Conservation (phyloP, 1,139 yeast species). For the Scheffersomyces titani region DNA sequence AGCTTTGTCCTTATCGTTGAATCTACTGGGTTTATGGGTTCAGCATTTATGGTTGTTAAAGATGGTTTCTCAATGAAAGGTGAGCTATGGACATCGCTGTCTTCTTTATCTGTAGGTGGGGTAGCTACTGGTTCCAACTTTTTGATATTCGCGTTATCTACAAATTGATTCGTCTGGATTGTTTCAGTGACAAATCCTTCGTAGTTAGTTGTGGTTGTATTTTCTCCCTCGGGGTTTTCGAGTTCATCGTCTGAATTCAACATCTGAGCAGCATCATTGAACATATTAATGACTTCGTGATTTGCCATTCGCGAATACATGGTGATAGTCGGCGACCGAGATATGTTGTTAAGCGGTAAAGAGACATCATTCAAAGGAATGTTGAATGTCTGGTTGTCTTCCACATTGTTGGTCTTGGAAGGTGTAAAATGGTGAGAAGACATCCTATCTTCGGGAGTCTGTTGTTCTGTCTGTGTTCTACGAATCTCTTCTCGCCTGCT, state of each 20-base stretch:
- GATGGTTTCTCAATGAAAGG: constrained; percentile 49
- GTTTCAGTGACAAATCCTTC: constrained; percentile 60
- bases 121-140: constrained; percentile 17
- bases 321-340: constrained; percentile 76
- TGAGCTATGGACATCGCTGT: constrained; percentile 35
- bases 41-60: constrained; percentile 8
- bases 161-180: constrained; percentile 17
- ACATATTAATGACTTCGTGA: constrained; percentile 74
- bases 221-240: constrained; percentile 26
- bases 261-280: constrained; percentile 58
- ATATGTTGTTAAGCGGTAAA: constrained; percentile 16
- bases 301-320: constrained; percentile 74
- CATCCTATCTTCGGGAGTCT: neutral
- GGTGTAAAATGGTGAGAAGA: neutral
- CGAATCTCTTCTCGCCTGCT: neutral
- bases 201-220: constrained; percentile 36
- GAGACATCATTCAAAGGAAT: constrained; percentile 28
- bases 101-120: constrained; percentile 35
- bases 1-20: constrained; percentile 21
- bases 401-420: constrained; percentile 3
- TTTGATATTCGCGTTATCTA: neutral
- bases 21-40: constrained; percentile 34
- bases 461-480: neutral
- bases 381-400: constrained; percentile 26
- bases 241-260: constrained; percentile 33